These are phyloP conservation scores for Nakazawaea laoshanensis DNA, from an alignment of 805 yeast genomes.

Conservation along the genomic window DNA sequence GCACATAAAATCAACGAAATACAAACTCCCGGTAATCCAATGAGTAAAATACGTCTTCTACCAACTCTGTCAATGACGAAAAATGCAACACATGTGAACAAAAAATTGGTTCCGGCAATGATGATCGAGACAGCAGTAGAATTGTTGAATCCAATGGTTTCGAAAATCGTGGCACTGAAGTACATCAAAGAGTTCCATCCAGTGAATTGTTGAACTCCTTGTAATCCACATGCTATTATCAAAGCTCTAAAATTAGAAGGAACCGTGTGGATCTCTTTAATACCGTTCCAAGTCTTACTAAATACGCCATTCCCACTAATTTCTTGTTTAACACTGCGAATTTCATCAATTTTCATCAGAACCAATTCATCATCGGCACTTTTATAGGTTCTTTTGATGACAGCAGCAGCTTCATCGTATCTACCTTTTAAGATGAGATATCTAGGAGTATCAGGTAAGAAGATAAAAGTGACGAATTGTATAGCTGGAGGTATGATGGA, in stretches of 20 bases:
- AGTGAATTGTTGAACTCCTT: slow-evolving; percentile 93
- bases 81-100: slow-evolving; percentile 80
- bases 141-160: slow-evolving; percentile 80
- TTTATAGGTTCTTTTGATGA: slow-evolving; percentile 53
- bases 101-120: slow-evolving; percentile 89
- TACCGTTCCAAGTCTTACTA: slow-evolving; percentile 47
- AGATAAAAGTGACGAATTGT: slow-evolving; percentile 70
- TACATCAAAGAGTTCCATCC: slow-evolving; percentile 97
- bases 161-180: slow-evolving; percentile 86
- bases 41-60: slow-evolving; percentile 70
- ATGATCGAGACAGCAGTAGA: slow-evolving; percentile 93
- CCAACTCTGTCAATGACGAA: slow-evolving; percentile 83
- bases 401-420: slow-evolving; percentile 55
- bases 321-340: slow-evolving; percentile 36
- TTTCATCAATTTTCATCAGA: slow-evolving; percentile 59
- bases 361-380: slow-evolving; percentile 58
- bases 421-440: slow-evolving; percentile 69
- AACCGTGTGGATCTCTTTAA: slow-evolving; percentile 52
- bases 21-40: slow-evolving; percentile 84
- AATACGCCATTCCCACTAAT: slow-evolving; percentile 40
- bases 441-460: slow-evolving; percentile 95
- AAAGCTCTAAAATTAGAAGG: slow-evolving; percentile 86
- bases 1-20: slow-evolving; percentile 72
- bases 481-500: slow-evolving; percentile 80
- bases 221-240: slow-evolving; percentile 84